Evolutionary conservation across 2,329 filamentous ascomycete genomes (phyloP), one percentile per base, ranked within the genome.

Genomic region (Diaporthe longicolla): DNA sequence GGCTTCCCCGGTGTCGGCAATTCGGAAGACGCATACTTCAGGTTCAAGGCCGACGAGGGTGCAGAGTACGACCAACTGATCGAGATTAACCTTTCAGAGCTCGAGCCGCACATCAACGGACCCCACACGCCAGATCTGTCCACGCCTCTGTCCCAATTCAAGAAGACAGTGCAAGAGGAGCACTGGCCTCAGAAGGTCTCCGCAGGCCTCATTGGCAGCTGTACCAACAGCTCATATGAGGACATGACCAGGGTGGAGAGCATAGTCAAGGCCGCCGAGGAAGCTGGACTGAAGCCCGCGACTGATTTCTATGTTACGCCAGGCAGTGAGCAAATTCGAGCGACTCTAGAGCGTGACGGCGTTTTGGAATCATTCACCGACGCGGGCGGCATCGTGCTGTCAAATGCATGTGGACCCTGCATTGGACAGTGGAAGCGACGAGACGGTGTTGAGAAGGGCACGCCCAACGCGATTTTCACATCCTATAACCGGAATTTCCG

Each of bases 401-500:
- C 97, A 68, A 99, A 98, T 83, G 97, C 97, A 50, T 99, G 97
- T 80, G 97, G 94, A 4, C 94, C 95, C 43, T 98, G 95, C 82
- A 97, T 97, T 78, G 95, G 96, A 1, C 95, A 98, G 85, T 99
- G 97, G 97, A 94, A 94, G 82, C 93, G 97, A 73, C 96, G 94
- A 24, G 97, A 98, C 81, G 93, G 92, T 29, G 90, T 97, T 24
- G 83, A 86, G 74, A 98, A 97, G 86, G 95, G 95, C 76, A 94
- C 95, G 74, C 87, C 91, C 71, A 99, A 99, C 81, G 97, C 97
- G 76, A 98, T 99, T 79, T 91, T 99, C 80, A 96, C 95, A 13
- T 98, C 95, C 0, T 99, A 98, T 87, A 99, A 99, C 89, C 94
- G 97, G 75, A 99, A 99, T 86, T 99, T 99, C 88, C 94, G 94